phyloP scores from a whole-genome alignment of 1,284 basidiomycete genomes.

The Ceratobasidium sp. region DNA sequence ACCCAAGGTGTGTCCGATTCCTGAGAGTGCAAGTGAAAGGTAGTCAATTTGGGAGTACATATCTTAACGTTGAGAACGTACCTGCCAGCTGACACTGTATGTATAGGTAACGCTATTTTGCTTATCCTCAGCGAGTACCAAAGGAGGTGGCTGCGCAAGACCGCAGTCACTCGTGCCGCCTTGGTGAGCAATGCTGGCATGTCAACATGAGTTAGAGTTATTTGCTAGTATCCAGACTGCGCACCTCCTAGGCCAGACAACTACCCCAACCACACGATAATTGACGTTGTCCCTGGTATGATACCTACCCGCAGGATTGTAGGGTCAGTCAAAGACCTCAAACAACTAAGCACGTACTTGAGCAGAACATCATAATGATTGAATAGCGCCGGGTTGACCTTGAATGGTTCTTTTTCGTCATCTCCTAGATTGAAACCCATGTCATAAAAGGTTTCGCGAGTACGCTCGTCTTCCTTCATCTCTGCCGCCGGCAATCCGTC shows the following conservation, averaged over 20 bases:
- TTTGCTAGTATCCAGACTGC: constrained; percentile 24
- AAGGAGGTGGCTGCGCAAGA: constrained; percentile 57
- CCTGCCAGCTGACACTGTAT: constrained; percentile 90
- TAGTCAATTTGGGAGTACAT: constrained; percentile 18
- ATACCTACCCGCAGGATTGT: constrained; percentile 67
- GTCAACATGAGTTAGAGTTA: neutral
- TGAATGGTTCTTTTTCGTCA: constrained; percentile 66
- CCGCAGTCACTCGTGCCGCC: constrained; percentile 60
- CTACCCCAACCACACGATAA: constrained; percentile 89
- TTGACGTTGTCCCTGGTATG: constrained; percentile 78
- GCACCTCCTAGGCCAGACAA: constrained; percentile 90
- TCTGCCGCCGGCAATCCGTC: constrained; percentile 95
- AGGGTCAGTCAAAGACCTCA: neutral
- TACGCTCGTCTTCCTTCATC: constrained; percentile 85
- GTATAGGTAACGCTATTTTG: constrained; percentile 87
- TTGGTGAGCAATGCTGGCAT: constrained; percentile 52
- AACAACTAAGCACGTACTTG: constrained; percentile 62
- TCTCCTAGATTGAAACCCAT: constrained; percentile 87
- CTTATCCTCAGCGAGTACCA: constrained; percentile 73
- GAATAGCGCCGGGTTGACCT: constrained; percentile 79
- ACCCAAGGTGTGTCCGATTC: constrained; percentile 90
- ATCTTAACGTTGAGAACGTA: constrained; percentile 58
- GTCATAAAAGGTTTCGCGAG: constrained; percentile 88
- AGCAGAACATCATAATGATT: constrained; percentile 92
- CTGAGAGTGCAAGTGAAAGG: constrained; percentile 57